Conservation (phyloP, 345 rosid genomes). For the Arabidopsis arenosa region DNA sequence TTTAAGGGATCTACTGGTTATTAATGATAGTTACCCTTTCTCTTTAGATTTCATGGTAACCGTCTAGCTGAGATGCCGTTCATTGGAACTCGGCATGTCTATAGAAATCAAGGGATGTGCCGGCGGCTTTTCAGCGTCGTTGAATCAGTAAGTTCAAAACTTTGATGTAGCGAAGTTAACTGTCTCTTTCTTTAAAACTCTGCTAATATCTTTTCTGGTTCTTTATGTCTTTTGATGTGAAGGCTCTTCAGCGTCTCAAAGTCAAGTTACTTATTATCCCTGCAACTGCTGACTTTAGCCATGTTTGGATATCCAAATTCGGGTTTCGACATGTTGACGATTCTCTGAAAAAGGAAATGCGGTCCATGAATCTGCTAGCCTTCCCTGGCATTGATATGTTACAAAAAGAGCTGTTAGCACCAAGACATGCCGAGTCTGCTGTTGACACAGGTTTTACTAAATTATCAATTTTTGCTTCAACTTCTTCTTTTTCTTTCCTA, state of each 20-base stretch:
- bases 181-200: not conserved
- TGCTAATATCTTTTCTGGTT: conserved; percentile 1
- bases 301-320: conserved; percentile 77
- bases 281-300: conserved; percentile 74
- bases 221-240: conserved; percentile 8
- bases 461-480: not conserved
- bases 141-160: conserved; percentile 62
- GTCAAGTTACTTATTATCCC: conserved; percentile 80
- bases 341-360: conserved; percentile 56
- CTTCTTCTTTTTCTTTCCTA: not conserved
- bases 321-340: conserved; percentile 67
- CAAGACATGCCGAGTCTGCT: conserved; percentile 45
- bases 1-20: not conserved
- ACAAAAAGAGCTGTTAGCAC: conserved; percentile 59
- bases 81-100: conserved; percentile 85
- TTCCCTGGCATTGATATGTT: conserved; percentile 89
- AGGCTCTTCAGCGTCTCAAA: conserved; percentile 73
- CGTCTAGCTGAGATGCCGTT: conserved; percentile 92
- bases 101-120: conserved; percentile 92
- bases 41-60: conserved; percentile 75
- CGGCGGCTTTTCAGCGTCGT: conserved; percentile 77
- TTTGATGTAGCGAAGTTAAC: not conserved
- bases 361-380: conserved; percentile 72
- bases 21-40: conserved; percentile 25
- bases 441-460: conserved; percentile 44